phyloP scores from a whole-genome alignment of 306 rosid species.

The Clitoria ternatea region DNA sequence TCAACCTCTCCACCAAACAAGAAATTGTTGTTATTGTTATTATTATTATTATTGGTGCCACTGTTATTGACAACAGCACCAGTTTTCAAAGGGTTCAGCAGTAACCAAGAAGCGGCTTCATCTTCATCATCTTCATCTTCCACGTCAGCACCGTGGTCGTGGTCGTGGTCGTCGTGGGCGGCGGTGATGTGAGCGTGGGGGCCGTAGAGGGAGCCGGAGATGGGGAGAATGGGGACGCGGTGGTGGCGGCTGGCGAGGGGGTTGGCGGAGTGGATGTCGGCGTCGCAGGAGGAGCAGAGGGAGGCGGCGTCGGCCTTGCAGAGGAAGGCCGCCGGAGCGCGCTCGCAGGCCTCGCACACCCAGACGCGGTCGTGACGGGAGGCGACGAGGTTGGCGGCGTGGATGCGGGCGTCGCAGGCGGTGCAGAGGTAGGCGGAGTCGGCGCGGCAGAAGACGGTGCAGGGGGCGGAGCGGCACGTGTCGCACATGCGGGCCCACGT shows the following conservation, averaged over 20 bases:
- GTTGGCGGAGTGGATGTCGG: slow-evolving; percentile 87
- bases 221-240: slow-evolving; percentile 68
- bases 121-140: slow-evolving; percentile 71
- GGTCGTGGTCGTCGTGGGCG: slow-evolving; percentile 7
- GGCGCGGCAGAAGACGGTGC: slow-evolving; percentile 60
- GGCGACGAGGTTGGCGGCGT: slow-evolving; percentile 47
- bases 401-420: slow-evolving; percentile 57
- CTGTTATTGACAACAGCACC: background rate
- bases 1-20: slow-evolving; percentile 73
- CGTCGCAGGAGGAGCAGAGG: slow-evolving; percentile 77
- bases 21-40: slow-evolving; percentile 39
- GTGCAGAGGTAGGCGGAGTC: slow-evolving; percentile 60
- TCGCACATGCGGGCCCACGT: slow-evolving; percentile 63
- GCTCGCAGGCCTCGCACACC: slow-evolving; percentile 91
- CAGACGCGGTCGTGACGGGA: slow-evolving; percentile 79
- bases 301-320: slow-evolving; percentile 95
- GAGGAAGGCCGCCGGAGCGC: slow-evolving; percentile 71
- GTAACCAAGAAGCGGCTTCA: slow-evolving; percentile 87
- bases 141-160: slow-evolving; percentile 37
- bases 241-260: slow-evolving; percentile 94
- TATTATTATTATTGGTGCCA: slow-evolving; percentile 27
- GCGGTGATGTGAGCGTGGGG: background rate
- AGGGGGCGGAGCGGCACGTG: slow-evolving; percentile 55
- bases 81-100: slow-evolving; percentile 57
- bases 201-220: slow-evolving; percentile 38